A percentile compares a stretch with the other conserved stretches of the same genome.
These are phyloP conservation scores for Arxiozyma heterogenica DNA, from an alignment of 1,139 yeast species.

Conservation along the genomic window DNA sequence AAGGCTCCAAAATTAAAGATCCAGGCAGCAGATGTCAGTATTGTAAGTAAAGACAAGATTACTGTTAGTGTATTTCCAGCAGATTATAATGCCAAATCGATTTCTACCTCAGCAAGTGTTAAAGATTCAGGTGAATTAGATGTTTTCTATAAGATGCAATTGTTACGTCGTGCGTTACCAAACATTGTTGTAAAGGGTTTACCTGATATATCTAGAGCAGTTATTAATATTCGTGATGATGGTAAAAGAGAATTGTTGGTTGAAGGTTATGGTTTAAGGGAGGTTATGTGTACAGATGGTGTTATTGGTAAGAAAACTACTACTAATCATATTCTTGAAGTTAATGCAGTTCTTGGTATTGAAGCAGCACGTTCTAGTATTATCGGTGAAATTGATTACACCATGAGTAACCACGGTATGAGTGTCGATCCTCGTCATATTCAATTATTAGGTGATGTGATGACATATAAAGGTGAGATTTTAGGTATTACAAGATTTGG, in stretches of 20 bases:
- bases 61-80: constrained; percentile 67
- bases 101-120: constrained; percentile 34
- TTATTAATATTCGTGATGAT: constrained; percentile 77
- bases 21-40: constrained; percentile 58
- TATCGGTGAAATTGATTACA: constrained; percentile 88
- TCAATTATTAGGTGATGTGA: constrained; percentile 92
- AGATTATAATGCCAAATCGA: constrained; percentile 35
- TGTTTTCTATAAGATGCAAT: constrained; percentile 82
- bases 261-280: constrained; percentile 94
- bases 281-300: constrained; percentile 97
- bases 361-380: constrained; percentile 96
- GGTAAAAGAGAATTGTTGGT: constrained; percentile 85
- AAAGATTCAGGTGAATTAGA: constrained; percentile 47
- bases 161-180: constrained; percentile 75
- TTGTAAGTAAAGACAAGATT: constrained; percentile 58
- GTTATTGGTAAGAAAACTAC: constrained; percentile 78
- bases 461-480: constrained; percentile 98
- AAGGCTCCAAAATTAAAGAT: constrained; percentile 87
- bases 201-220: constrained; percentile 87
- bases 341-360: constrained; percentile 82
- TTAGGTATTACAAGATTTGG: constrained; percentile 98
- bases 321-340: constrained; percentile 90
- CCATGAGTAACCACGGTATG: constrained; percentile 99
- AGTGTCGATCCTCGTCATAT: constrained; percentile 99
- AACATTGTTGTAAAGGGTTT: constrained; percentile 87